Percentiles rank a stretch among this genome's conserved stretches.
phyloP scores from a whole-genome alignment of 2,329 filamentous ascomycete species.

The Alternaria sp. region DNA sequence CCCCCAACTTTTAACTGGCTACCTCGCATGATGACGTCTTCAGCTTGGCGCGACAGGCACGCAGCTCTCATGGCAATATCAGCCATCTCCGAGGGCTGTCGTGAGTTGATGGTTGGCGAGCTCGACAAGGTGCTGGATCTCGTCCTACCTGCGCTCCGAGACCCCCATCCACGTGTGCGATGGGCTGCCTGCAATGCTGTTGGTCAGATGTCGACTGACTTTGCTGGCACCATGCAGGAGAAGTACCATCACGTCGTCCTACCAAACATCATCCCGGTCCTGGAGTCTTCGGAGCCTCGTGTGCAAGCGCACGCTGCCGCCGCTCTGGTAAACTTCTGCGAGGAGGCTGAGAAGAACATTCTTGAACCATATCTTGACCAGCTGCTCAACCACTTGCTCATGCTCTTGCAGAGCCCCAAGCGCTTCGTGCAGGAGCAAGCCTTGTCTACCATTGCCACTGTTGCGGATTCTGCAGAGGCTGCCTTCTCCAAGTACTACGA shows the following conservation, averaged over 20 bases:
- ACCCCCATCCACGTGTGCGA: constrained; percentile 90
- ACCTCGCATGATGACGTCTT: constrained; percentile 95
- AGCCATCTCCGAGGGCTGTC: constrained; percentile 95
- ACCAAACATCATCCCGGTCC: constrained; percentile 88
- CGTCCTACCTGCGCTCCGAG: constrained; percentile 89
- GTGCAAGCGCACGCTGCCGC: constrained; percentile 97
- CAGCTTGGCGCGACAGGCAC: constrained; percentile 92
- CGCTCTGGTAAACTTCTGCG: constrained; percentile 98
- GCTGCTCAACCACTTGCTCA: constrained; percentile 83
- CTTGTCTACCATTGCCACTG: constrained; percentile 95
- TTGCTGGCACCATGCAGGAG: constrained; percentile 96
- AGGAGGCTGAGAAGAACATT: constrained; percentile 91
- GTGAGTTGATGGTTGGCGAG: constrained; percentile 94
- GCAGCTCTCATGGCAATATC: constrained; percentile 98
- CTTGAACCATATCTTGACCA: constrained; percentile 93
- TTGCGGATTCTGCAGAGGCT: constrained; percentile 96
- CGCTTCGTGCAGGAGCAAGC: constrained; percentile 98
- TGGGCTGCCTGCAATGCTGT: constrained; percentile 98
- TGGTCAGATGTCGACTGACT: constrained; percentile 99
- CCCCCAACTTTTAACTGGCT: constrained; percentile 97
- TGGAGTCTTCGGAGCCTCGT: constrained; percentile 87
- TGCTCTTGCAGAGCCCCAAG: constrained; percentile 88
- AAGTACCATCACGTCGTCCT: constrained; percentile 91
- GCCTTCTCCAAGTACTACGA: constrained; percentile 96
- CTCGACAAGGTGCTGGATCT: constrained; percentile 92